These are phyloP conservation scores for Pseudozyma pruni DNA, from an alignment of 1,284 basidiomycete species.

Conservation along the genomic window DNA sequence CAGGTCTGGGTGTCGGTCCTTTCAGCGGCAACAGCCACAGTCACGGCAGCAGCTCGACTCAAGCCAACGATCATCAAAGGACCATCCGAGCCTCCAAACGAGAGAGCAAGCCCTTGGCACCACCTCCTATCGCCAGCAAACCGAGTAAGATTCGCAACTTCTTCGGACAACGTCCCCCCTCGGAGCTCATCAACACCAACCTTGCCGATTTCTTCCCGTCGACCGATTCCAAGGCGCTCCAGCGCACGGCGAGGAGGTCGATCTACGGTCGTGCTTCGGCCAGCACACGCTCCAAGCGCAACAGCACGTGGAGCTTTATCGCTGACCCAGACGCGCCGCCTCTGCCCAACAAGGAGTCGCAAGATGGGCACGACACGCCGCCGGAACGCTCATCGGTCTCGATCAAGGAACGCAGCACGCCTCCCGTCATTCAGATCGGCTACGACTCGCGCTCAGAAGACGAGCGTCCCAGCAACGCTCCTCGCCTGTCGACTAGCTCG, in stretches of 20 bases:
- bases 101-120: conserved; percentile 21
- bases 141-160: conserved; percentile 83
- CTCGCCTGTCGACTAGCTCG: conserved; percentile 3
- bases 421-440: conserved; percentile 51
- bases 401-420: conserved; percentile 19
- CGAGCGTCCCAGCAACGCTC: conserved; percentile 17
- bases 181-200: conserved; percentile 96
- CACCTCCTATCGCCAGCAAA: conserved; percentile 38
- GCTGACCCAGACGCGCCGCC: conserved; percentile 56
- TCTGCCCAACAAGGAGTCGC: conserved; percentile 52
- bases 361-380: conserved; percentile 19
- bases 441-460: conserved; percentile 41
- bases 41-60: conserved; percentile 7
- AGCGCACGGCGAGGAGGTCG: conserved; percentile 57
- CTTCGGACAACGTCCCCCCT: conserved; percentile 96
- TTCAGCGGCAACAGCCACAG: conserved; percentile 28
- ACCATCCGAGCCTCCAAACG: conserved; percentile 22
- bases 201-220: conserved; percentile 94
- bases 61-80: conserved; percentile 1
- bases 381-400: conserved; percentile 23
- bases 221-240: conserved; percentile 78
- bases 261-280: conserved; percentile 59
- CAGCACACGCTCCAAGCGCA: conserved; percentile 58
- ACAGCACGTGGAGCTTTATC: conserved; percentile 62
- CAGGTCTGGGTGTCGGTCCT: conserved; percentile 75